Conservation (phyloP, 2,329 filamentous ascomycete genomes). For the Aquanectria penicillioides region DNA sequence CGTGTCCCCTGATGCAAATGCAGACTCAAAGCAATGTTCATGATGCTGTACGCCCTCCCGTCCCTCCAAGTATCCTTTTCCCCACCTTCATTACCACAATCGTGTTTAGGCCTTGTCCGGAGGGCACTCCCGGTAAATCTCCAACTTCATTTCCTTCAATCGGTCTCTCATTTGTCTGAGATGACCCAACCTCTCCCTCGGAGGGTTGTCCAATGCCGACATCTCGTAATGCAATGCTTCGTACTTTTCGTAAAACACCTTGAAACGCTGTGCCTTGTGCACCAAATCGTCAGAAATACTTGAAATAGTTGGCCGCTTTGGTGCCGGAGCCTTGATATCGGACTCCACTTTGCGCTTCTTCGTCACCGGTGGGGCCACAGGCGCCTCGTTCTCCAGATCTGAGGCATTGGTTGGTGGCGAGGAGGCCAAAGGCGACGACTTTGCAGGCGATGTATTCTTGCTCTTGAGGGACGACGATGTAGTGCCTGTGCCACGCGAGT, state of each 20-base stretch:
- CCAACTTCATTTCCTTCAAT: constrained; percentile 66
- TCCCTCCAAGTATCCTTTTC: constrained; percentile 11
- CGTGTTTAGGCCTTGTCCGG: constrained; percentile 39
- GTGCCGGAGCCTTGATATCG: constrained; percentile 34
- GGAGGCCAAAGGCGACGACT: constrained; percentile 73
- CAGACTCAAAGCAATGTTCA: constrained; percentile 38
- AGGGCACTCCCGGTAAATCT: constrained; percentile 63
- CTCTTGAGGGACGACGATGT: constrained; percentile 56
- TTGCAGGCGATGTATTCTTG: constrained; percentile 67
- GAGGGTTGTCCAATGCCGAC: constrained; percentile 59
- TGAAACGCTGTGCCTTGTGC: constrained; percentile 65
- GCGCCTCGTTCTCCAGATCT: constrained; percentile 61
- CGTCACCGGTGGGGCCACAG: constrained; percentile 37
- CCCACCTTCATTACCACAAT: constrained; percentile 28
- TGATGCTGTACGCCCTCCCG: constrained; percentile 36
- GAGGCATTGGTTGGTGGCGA: constrained; percentile 74
- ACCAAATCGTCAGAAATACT: constrained; percentile 56
- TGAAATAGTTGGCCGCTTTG: constrained; percentile 45
- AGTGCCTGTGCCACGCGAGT: constrained; percentile 50
- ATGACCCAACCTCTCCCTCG: constrained; percentile 59
- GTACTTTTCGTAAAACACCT: constrained; percentile 66
- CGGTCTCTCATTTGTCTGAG: constrained; percentile 65
- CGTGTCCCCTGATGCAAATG: constrained; percentile 37
- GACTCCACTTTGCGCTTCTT: constrained; percentile 58
- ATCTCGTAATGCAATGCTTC: constrained; percentile 67